These are phyloP conservation scores for Polychaeton citri DNA, from an alignment of 2,329 filamentous ascomycete species.

Conservation along the genomic window DNA sequence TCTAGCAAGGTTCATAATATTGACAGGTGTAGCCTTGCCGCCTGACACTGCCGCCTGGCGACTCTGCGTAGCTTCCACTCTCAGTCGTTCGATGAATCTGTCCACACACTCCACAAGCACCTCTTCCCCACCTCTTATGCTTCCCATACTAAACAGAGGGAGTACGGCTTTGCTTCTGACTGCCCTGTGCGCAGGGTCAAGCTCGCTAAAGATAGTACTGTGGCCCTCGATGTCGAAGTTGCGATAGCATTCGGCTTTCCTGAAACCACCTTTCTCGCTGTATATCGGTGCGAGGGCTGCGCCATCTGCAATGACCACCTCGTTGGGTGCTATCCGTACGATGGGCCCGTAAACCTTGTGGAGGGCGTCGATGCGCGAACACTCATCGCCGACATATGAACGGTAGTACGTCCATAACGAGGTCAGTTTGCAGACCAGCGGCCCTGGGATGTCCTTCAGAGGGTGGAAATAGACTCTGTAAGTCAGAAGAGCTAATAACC, in stretches of 20 bases:
- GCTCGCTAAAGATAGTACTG: conserved; percentile 39
- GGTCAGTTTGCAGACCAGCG: conserved; percentile 15
- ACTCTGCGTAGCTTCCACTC: conserved; percentile 18
- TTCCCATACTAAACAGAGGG: conserved; percentile 36
- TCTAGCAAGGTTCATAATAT: conserved; percentile 37
- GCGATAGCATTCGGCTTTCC: conserved; percentile 37
- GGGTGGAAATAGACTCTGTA: conserved; percentile 23
- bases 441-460: conserved; percentile 21
- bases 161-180: conserved; percentile 37
- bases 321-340: conserved; percentile 11
- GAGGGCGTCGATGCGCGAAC: conserved; percentile 10
- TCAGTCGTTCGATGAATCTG: conserved; percentile 29
- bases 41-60: conserved; percentile 8
- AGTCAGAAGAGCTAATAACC: conserved; percentile 4
- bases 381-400: conserved; percentile 17
- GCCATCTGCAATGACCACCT: conserved; percentile 28
- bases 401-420: conserved; percentile 16
- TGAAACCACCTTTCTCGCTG: conserved; percentile 38
- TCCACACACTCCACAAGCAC: conserved; percentile 29
- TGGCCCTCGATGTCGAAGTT: conserved; percentile 47
- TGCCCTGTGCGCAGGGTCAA: conserved; percentile 28
- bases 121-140: conserved; percentile 26
- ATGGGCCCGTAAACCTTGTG: conserved; percentile 11
- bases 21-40: conserved; percentile 21
- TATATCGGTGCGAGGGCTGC: conserved; percentile 39